phyloP scores from a whole-genome alignment of 257 asterid genomes.

The Capsicum chinense region DNA sequence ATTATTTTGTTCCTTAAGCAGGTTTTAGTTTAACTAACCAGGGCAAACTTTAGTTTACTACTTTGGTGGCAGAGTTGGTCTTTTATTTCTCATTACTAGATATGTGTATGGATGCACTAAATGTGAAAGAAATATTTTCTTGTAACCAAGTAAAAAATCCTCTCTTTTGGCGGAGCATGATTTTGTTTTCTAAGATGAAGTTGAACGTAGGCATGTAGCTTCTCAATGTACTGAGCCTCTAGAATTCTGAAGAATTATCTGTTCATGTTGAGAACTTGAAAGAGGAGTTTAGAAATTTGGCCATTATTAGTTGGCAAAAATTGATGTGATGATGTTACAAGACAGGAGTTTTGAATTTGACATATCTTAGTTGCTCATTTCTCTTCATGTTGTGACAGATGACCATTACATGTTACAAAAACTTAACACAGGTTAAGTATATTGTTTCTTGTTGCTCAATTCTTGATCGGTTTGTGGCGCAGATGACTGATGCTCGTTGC shows the following conservation, averaged over 20 bases:
- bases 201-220: constrained; percentile 9
- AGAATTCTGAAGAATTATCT: constrained; percentile 6
- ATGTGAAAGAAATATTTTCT: not conserved
- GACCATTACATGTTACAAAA: constrained; percentile 3
- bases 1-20: constrained; percentile 7
- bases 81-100: not conserved
- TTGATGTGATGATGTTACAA: constrained; percentile 1
- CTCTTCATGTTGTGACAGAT: not conserved
- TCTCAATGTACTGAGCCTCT: constrained; percentile 3
- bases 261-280: not conserved
- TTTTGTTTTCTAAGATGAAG: constrained; percentile 6
- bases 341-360: constrained; percentile 12
- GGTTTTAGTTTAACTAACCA: not conserved
- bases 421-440: not conserved
- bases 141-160: not conserved
- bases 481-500: constrained; percentile 96
- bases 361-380: not conserved
- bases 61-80: not conserved
- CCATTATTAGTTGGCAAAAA: constrained; percentile 9
- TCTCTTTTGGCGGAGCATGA: not conserved
- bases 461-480: constrained; percentile 33
- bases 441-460: constrained; percentile 8
- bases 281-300: constrained; percentile 12
- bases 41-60: not conserved
- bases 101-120: not conserved